phyloP scores from a whole-genome alignment of 2,329 filamentous ascomycete genomes.

The Graphiopsis chlorocephala region DNA sequence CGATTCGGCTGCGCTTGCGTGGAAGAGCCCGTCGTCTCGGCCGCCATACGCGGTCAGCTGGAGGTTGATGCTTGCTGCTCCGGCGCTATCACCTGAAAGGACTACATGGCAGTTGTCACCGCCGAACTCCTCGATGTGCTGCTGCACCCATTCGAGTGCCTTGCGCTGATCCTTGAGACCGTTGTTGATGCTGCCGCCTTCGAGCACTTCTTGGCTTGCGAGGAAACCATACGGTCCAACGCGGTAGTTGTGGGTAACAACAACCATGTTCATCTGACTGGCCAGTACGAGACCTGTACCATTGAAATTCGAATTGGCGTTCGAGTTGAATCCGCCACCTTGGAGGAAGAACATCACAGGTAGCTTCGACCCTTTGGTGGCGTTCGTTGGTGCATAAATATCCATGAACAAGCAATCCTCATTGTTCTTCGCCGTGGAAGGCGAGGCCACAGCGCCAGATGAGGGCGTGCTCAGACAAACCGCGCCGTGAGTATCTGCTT shows the following conservation, averaged over 20 bases:
- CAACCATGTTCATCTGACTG: slow-evolving; percentile 59
- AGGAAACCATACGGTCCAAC: slow-evolving; percentile 74
- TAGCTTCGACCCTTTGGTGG: slow-evolving; percentile 50
- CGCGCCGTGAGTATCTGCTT: slow-evolving; percentile 49
- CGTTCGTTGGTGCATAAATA: slow-evolving; percentile 58
- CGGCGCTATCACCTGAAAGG: slow-evolving; percentile 66
- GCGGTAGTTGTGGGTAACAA: slow-evolving; percentile 74
- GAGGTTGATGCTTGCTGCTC: slow-evolving; percentile 62
- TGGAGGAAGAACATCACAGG: slow-evolving; percentile 64
- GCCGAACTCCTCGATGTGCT: slow-evolving; percentile 65
- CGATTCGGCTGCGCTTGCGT: slow-evolving; percentile 54
- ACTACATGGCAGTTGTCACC: slow-evolving; percentile 67
- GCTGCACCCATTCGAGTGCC: slow-evolving; percentile 66
- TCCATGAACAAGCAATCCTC: slow-evolving; percentile 72
- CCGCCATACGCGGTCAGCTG: slow-evolving; percentile 58
- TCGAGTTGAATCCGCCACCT: slow-evolving; percentile 48
- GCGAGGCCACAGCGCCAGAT: not conserved
- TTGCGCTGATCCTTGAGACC: slow-evolving; percentile 70
- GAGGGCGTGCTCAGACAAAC: slow-evolving; percentile 33
- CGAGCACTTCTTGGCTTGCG: slow-evolving; percentile 53
- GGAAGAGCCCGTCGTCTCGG: slow-evolving; percentile 49
- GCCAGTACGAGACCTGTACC: slow-evolving; percentile 60
- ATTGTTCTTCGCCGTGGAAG: slow-evolving; percentile 33
- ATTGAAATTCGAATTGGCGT: slow-evolving; percentile 52
- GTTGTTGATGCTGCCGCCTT: slow-evolving; percentile 59